Evolutionary conservation across 2,329 filamentous ascomycete genomes (phyloP), one percentile per base, ranked within the genome.

Genomic region (Lomentospora prolificans): DNA sequence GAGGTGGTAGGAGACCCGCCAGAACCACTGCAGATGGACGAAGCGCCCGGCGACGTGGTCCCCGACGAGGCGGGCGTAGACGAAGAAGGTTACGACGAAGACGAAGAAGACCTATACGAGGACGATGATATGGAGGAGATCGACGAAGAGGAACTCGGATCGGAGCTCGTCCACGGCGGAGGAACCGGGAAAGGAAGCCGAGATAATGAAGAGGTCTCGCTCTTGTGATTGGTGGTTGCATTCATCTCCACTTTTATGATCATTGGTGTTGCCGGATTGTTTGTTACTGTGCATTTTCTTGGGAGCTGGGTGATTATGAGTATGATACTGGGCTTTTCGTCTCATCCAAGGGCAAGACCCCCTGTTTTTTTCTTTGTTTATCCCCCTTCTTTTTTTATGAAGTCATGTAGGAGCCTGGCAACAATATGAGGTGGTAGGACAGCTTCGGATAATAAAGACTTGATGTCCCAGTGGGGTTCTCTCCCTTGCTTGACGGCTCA

Each of bases 31-130:
- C 7, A 24, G 27, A 2, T 10, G 58, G 36, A 53, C 36, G 53
- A 46, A 10, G 17, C 19, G n/a, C 31, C 60, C 2, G 64, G 62
- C 1, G 64, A 65, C 2, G 59, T 60, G 3, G 61, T 62, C 2
- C 61, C 65, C 1, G 61, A 65, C 5, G 64, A 67, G 1, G 61
- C 62, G 10, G 57, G 62, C 2, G 62, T 64, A 7, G 64, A 65
- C 9, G 63, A 62, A n/a, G 60, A 62, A 7, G 64, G 66, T 10
- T 59, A 62, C 3, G 58, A 63, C 17, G 61, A 66, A 3, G 62
- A 63, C 3, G 60, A 63, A 17, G 55, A 61, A 3, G 58, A 61
- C 19, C 25, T 58, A 24, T 58, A 57, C 27, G 51, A 55, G n/a
- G 56, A 55, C 25, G 55, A 50, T 10, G 50, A 57, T 25, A 57